phyloP scores from a whole-genome alignment of 2,329 filamentous ascomycete species.

The Rosellinia necatrix region DNA sequence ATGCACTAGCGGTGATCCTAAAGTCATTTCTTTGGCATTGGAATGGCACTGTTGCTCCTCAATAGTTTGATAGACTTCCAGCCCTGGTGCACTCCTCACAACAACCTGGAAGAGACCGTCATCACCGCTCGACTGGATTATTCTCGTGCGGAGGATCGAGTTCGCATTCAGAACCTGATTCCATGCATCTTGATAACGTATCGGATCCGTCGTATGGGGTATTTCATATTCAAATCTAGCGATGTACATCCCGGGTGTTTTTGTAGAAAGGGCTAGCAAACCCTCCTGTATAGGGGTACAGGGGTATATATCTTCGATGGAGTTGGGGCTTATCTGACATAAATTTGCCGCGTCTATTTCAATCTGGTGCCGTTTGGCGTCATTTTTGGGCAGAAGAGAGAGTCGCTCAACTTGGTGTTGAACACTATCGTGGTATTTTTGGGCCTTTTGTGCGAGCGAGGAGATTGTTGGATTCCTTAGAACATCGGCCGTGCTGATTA shows the following conservation, averaged over 20 bases:
- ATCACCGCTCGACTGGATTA: constrained; percentile 4
- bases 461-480: constrained; percentile 13
- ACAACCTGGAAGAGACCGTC: constrained; percentile 17
- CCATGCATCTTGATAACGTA: constrained; percentile 13
- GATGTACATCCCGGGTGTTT: constrained; percentile 33
- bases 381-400: background rate
- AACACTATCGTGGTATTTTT: background rate
- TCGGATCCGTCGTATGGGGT: background rate
- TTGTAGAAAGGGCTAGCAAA: constrained; percentile 32
- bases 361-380: background rate
- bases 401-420: background rate
- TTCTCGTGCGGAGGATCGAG: constrained; percentile 17
- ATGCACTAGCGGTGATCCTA: constrained; percentile 7
- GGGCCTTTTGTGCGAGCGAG: constrained; percentile 5
- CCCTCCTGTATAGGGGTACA: constrained; percentile 39
- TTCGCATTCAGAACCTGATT: constrained; percentile 2
- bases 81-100: background rate
- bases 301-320: constrained; percentile 37
- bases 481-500: constrained; percentile 7
- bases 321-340: constrained; percentile 5
- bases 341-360: constrained; percentile 1
- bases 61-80: background rate
- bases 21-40: background rate
- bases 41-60: constrained; percentile 7
- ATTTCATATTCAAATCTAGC: constrained; percentile 31